These are phyloP conservation scores for Cinnamomum micranthum DNA, from an alignment of 164 flowering plant species.

Conservation along the genomic window DNA sequence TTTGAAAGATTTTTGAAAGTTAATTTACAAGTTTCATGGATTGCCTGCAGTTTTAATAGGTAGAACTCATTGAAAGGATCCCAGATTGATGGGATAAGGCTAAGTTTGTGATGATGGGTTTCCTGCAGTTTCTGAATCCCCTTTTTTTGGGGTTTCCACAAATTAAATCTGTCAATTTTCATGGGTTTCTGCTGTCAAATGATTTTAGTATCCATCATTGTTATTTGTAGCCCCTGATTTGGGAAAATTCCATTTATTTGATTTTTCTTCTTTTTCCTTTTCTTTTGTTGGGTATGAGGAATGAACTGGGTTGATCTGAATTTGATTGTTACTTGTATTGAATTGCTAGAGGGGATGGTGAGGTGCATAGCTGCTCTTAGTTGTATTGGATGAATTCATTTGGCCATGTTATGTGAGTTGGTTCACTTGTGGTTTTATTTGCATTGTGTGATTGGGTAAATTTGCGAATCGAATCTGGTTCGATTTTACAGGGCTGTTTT, in stretches of 20 bases:
- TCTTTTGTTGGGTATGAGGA: neutral
- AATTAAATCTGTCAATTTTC: neutral
- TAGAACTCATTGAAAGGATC: too few species aligned
- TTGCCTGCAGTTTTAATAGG: too few species aligned
- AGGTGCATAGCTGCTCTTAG: neutral
- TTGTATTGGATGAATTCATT: too few species aligned
- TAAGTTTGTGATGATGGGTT: too few species aligned
- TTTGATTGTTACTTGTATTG: neutral
- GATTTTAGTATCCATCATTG: neutral
- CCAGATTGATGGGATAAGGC: too few species aligned
- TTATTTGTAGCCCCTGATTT: too few species aligned
- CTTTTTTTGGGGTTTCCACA: too few species aligned
- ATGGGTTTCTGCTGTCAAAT: neutral
- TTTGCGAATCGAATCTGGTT: neutral
- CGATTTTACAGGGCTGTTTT: neutral
- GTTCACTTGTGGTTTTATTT: neutral
- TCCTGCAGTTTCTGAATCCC: too few species aligned
- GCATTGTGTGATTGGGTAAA: neutral
- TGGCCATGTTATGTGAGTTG: neutral
- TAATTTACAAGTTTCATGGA: too few species aligned
- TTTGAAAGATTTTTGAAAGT: too few species aligned
- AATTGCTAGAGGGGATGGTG: neutral
- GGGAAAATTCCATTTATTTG: neutral
- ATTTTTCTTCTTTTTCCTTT: neutral
- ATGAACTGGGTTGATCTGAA: slow-evolving; percentile 7